phyloP scores from a whole-genome alignment of 768 basidiomycete genomes.

The Boletus insuetus region DNA sequence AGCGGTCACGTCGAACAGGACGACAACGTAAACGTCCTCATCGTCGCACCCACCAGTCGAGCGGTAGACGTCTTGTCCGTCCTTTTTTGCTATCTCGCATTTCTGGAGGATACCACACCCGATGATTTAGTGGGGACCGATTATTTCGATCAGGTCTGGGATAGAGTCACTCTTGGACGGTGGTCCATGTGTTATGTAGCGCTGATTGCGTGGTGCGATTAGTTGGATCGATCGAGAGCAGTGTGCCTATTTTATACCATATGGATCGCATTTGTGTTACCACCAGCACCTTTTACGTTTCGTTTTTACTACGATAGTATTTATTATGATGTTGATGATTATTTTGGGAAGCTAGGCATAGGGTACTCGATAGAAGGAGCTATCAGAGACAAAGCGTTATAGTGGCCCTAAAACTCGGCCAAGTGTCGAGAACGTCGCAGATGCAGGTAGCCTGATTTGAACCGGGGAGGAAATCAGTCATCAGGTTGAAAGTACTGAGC shows the following conservation, averaged over 20 bases:
- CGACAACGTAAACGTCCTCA: background rate
- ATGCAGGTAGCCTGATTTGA: too few species aligned
- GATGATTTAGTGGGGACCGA: background rate
- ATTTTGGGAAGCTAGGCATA: too few species aligned
- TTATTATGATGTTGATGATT: too few species aligned
- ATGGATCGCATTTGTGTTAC: background rate
- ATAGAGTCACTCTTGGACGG: background rate
- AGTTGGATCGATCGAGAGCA: background rate
- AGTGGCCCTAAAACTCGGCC: too few species aligned
- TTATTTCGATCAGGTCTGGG: slow-evolving; percentile 6
- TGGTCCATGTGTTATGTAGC: background rate
- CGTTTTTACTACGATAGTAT: background rate
- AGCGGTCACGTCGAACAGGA: background rate
- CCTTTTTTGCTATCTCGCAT: slow-evolving; percentile 13
- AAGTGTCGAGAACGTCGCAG: too few species aligned
- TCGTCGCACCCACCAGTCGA: slow-evolving; percentile 10
- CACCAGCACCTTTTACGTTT: background rate
- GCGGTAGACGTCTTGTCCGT: slow-evolving; percentile 11
- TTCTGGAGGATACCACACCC: background rate
- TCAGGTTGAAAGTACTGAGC: too few species aligned
- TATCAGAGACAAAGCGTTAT: too few species aligned
- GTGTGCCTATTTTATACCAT: background rate
- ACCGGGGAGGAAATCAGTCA: too few species aligned
- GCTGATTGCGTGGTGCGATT: background rate
- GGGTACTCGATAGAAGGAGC: too few species aligned